Evolutionary conservation across 2,329 filamentous ascomycete genomes (phyloP).

Genomic region (Chalaropsis ovoidea): DNA sequence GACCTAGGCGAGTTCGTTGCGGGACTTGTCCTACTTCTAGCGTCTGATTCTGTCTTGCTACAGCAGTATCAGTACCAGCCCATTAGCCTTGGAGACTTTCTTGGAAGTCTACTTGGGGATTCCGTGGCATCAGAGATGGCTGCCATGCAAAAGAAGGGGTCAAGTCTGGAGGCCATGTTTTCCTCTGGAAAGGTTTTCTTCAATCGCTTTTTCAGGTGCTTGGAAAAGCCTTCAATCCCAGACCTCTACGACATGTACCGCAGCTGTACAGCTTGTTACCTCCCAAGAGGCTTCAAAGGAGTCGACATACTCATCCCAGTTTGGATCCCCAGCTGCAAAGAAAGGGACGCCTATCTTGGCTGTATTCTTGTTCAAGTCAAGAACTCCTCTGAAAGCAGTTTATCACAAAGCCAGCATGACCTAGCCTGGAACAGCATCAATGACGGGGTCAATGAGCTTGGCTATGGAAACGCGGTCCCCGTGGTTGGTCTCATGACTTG

Average conservation of each 20-base stretch:
- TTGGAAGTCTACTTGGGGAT: neutral
- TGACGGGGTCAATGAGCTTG: no score
- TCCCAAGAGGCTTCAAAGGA: neutral
- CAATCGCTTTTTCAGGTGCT: neutral
- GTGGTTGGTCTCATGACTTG: no score
- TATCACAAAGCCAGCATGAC: no score
- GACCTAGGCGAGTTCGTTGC: neutral
- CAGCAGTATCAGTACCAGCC: neutral
- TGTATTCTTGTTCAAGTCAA: constrained; percentile 1
- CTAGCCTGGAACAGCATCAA: no score
- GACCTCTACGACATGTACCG: neutral
- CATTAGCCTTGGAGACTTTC: neutral
- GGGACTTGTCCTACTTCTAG: neutral
- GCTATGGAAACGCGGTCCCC: no score
- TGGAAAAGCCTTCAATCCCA: neutral
- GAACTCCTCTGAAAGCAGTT: neutral
- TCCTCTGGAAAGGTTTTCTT: neutral
- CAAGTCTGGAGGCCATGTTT: neutral
- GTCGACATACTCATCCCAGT: neutral
- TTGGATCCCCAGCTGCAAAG: neutral
- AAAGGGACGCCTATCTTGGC: neutral
- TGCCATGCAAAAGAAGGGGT: neutral
- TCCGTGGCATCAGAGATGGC: neutral
- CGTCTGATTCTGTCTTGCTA: neutral
- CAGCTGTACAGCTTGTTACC: neutral